These are phyloP conservation scores for Thermothelomyces thermophilus DNA, from an alignment of 2,329 filamentous ascomycete species.

Conservation along the genomic window DNA sequence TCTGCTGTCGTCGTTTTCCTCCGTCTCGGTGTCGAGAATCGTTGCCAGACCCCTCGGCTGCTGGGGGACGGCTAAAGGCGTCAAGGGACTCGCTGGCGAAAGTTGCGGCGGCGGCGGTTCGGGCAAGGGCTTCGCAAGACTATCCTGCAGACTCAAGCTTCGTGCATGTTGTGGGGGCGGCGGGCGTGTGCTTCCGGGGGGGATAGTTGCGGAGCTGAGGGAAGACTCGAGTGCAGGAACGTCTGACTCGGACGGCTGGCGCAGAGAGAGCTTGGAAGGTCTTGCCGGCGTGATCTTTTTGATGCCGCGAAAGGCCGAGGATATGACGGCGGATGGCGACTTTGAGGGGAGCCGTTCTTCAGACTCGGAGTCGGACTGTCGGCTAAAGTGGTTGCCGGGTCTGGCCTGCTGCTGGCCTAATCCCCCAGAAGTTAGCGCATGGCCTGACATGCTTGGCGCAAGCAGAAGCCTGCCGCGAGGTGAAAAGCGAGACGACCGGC, in stretches of 20 bases:
- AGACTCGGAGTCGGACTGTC: conserved; percentile 40
- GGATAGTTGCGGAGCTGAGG: conserved; percentile 27
- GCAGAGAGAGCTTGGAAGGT: conserved; percentile 37
- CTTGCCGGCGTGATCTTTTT: conserved; percentile 40
- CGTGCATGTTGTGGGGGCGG: conserved; percentile 42
- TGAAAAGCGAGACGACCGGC: not conserved
- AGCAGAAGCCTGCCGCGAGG: conserved; percentile 12
- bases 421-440: conserved; percentile 31
- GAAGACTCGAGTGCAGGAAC: conserved; percentile 24
- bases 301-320: conserved; percentile 47
- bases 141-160: conserved; percentile 48
- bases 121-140: conserved; percentile 52
- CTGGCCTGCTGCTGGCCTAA: conserved; percentile 27
- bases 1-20: conserved; percentile 37
- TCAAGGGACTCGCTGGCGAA: conserved; percentile 31
- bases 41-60: conserved; percentile 29
- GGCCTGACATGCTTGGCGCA: conserved; percentile 22
- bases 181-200: conserved; percentile 18
- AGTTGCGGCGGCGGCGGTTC: conserved; percentile 39
- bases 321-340: conserved; percentile 43
- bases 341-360: conserved; percentile 34
- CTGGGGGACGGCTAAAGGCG: conserved; percentile 27
- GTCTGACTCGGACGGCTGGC: conserved; percentile 27
- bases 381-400: conserved; percentile 30
- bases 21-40: conserved; percentile 31